Conservation (phyloP, 176 grass and related monocot genomes). For the Pontederia paniculata region DNA sequence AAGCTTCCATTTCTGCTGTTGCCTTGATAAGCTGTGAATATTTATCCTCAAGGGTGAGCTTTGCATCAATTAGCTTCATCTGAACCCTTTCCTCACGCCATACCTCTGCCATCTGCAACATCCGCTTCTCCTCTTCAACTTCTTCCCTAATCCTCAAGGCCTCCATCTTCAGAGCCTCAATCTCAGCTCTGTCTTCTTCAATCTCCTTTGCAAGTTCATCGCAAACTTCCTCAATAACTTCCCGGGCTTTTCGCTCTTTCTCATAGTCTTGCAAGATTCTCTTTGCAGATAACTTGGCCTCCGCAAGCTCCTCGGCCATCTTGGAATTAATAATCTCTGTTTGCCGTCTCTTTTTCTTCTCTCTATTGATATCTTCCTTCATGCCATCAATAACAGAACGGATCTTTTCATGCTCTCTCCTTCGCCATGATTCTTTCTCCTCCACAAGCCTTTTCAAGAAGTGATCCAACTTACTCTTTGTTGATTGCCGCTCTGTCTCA, state of each 20-base stretch:
- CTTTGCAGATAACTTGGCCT: conserved; percentile 55
- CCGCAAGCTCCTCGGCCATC: conserved; percentile 61
- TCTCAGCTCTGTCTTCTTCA: conserved; percentile 84
- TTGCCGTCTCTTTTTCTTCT: conserved; percentile 65
- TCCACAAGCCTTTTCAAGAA: conserved; percentile 79
- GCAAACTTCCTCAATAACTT: conserved; percentile 80
- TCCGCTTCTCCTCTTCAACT: conserved; percentile 76
- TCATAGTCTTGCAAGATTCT: conserved; percentile 69
- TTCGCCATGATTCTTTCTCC: conserved; percentile 79
- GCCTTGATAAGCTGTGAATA: conserved; percentile 50
- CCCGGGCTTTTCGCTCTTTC: conserved; percentile 60
- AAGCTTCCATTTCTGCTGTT: conserved; percentile 38
- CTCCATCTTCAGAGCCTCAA: conserved; percentile 61
- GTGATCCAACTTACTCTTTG: conserved; percentile 78
- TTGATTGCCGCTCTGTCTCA: conserved; percentile 46
- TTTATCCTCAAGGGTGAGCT: conserved; percentile 67
- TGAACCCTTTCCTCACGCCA: conserved; percentile 92
- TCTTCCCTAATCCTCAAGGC: conserved; percentile 56
- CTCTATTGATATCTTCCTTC: conserved; percentile 71
- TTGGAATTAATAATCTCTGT: conserved; percentile 66
- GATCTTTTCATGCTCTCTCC: conserved; percentile 70
- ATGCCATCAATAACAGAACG: conserved; percentile 72
- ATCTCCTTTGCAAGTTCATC: conserved; percentile 87
- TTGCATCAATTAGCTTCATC: conserved; percentile 90
- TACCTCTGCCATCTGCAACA: conserved; percentile 93